Evolutionary conservation across 306 rosid genomes (phyloP), one percentile per base, ranked within the genome.

Genomic region (Senna siamea): DNA sequence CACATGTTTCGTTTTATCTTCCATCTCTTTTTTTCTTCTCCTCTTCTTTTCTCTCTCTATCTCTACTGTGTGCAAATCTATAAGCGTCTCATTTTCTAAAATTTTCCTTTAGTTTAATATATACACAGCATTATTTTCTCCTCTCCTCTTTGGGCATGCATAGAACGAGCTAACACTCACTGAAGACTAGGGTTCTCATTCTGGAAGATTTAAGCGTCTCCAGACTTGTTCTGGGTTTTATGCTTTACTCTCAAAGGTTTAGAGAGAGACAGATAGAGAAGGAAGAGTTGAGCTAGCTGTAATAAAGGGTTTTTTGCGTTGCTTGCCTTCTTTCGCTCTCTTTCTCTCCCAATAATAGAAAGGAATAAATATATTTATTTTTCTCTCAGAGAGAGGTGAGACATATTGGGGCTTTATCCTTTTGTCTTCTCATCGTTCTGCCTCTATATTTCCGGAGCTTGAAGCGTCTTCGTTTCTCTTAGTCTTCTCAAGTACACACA

Each of bases 1-100:
- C 97, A 94, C 99, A 88, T 87, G 62, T 55, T 81, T 60, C 75
- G 77, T 76, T 89, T 87, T 88, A 88, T 89, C 92, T 79, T 44
- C 75, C 40, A 26, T 26, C 30, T 26, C 23, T 69, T 17, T 53
- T 44, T 28, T 47, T 7, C 37, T 32, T 17, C 59, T 41, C 68
- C 26, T 51, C 44, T 34, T 62, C 18, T n/a, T 34, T 30, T 46
- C 53, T 3, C 37, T 74, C 32, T 66, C 72, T 52, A 68, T 23
- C 56, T n/a, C 69, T 26, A 35, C 75, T 60, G 52, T 48, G 23
- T 54, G 68, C 78, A 84, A 70, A 78, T 81, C 87, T 74, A 78
- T 76, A 41, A 46, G 46, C 60, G 30, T 67, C 51, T 70, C 81
- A 53, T 50, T 66, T 75, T 78, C 72, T 54, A 30, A 4, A 17